These are phyloP conservation scores for Colletotrichum sidae DNA, from an alignment of 2,329 filamentous ascomycete species.

Conservation along the genomic window DNA sequence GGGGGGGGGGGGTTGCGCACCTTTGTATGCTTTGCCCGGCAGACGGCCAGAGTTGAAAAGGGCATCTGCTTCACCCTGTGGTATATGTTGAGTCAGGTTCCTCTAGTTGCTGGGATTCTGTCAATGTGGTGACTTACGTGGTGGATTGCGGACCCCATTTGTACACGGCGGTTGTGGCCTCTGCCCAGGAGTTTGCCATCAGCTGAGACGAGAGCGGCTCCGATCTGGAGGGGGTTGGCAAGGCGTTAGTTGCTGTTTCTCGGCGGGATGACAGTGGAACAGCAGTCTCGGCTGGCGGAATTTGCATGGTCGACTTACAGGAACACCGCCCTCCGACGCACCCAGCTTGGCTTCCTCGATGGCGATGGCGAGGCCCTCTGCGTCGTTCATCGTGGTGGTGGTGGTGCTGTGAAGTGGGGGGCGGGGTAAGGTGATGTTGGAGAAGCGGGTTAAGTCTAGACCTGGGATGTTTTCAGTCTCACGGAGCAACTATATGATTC, in stretches of 20 bases:
- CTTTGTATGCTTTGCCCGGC: conserved; percentile 73
- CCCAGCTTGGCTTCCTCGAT: conserved; percentile 35
- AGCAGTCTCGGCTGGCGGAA: neutral
- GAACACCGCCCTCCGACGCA: conserved; percentile 33
- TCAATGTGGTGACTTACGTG: conserved; percentile 63
- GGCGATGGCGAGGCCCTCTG: conserved; percentile 34
- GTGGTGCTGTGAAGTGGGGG: neutral
- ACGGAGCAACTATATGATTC: too few species aligned
- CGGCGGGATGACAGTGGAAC: too few species aligned
- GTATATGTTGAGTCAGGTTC: too few species aligned
- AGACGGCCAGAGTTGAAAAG: conserved; percentile 80
- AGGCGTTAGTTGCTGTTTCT: neutral
- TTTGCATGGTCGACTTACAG: conserved; percentile 6
- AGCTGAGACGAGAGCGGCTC: conserved; percentile 71
- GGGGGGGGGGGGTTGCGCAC: neutral
- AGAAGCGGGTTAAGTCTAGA: too few species aligned
- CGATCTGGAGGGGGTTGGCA: conserved; percentile 47
- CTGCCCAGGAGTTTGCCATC: conserved; percentile 77
- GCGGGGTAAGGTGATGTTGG: neutral
- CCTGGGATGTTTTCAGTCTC: too few species aligned
- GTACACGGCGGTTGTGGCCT: conserved; percentile 82
- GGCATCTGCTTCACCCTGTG: conserved; percentile 79
- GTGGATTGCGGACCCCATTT: conserved; percentile 77
- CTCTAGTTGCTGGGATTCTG: conserved; percentile 31
- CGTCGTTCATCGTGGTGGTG: conserved; percentile 28